A percentile compares a stretch with the other conserved stretches of the same genome.
Evolutionary conservation across 2,329 filamentous ascomycete genomes (phyloP).

Genomic region (Tolypocladium guangdongense): DNA sequence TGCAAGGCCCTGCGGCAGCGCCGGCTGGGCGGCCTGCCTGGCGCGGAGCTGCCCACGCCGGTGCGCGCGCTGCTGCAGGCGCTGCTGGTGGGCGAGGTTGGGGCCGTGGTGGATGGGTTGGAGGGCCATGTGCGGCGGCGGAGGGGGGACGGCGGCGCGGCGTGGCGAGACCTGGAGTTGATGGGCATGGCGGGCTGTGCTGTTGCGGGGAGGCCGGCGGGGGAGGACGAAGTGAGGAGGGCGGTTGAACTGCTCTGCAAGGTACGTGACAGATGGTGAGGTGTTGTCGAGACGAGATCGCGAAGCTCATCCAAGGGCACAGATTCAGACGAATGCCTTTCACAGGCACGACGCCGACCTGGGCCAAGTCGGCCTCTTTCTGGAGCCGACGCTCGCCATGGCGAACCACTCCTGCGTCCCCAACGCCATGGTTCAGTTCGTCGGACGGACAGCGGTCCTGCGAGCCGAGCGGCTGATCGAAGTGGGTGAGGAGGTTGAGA

Average conservation of each 20-base stretch:
- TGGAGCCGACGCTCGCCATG: constrained; percentile 46
- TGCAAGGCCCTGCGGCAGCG: constrained; percentile 34
- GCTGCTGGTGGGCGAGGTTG: constrained; percentile 27
- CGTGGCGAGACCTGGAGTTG: constrained; percentile 38
- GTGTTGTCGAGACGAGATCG: background rate
- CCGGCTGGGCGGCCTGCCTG: constrained; percentile 7
- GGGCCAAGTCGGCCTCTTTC: constrained; percentile 41
- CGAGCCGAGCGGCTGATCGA: constrained; percentile 37
- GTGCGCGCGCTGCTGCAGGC: constrained; percentile 43
- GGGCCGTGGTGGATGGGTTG: constrained; percentile 24
- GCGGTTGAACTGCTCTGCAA: constrained; percentile 42
- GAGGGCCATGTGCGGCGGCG: constrained; percentile 32
- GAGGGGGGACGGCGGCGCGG: constrained; percentile 20
- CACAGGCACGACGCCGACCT: constrained; percentile 42
- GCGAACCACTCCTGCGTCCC: constrained; percentile 53
- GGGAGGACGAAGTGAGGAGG: constrained; percentile 22
- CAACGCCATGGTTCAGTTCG: constrained; percentile 47
- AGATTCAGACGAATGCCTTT: constrained; percentile 54
- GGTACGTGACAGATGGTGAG: constrained; percentile 20
- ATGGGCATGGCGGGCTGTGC: constrained; percentile 31
- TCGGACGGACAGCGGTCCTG: constrained; percentile 38
- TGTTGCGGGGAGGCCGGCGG: constrained; percentile 29
- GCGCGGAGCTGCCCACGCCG: constrained; percentile 36
- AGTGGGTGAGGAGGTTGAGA: constrained; percentile 44
- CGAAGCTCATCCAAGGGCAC: constrained; percentile 1